These are phyloP conservation scores for Asterionellopsis glacialis DNA, from an alignment of 108 stramenopile genomes.

Conservation along the genomic window DNA sequence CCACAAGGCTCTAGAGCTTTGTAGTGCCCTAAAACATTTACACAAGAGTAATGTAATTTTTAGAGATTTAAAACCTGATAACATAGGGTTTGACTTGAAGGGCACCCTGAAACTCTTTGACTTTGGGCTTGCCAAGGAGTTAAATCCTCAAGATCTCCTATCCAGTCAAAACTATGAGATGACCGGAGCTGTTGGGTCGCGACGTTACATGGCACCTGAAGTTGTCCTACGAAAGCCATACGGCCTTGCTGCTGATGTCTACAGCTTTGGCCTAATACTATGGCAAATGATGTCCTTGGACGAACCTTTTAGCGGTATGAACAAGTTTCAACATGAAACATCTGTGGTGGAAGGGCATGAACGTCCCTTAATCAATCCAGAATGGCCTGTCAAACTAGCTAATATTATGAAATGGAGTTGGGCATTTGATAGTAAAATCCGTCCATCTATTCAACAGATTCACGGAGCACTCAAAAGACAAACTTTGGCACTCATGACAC, in stretches of 20 bases:
- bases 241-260: not conserved
- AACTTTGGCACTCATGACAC: conserved; percentile 23
- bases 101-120: conserved; percentile 48
- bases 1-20: conserved; percentile 21
- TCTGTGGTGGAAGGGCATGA: conserved; percentile 43
- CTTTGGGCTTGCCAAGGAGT: conserved; percentile 44
- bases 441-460: conserved; percentile 58
- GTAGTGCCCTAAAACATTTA: conserved; percentile 29
- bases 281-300: not conserved
- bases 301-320: conserved; percentile 18
- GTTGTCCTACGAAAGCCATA: not conserved
- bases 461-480: conserved; percentile 45
- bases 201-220: conserved; percentile 21
- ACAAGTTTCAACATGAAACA: conserved; percentile 39
- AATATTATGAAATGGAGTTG: conserved; percentile 64
- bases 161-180: conserved; percentile 34
- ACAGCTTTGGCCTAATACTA: not conserved
- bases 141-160: conserved; percentile 16
- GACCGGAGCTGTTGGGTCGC: conserved; percentile 55
- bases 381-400: conserved; percentile 59
- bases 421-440: conserved; percentile 54
- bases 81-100: conserved; percentile 32
- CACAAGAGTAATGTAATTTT: conserved; percentile 35
- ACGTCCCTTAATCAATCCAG: conserved; percentile 29
- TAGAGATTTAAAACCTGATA: conserved; percentile 41